Base-by-base conservation (phyloP, 495 filamentous ascomycete genomes). In the Aspergillus cristatus region DNA sequence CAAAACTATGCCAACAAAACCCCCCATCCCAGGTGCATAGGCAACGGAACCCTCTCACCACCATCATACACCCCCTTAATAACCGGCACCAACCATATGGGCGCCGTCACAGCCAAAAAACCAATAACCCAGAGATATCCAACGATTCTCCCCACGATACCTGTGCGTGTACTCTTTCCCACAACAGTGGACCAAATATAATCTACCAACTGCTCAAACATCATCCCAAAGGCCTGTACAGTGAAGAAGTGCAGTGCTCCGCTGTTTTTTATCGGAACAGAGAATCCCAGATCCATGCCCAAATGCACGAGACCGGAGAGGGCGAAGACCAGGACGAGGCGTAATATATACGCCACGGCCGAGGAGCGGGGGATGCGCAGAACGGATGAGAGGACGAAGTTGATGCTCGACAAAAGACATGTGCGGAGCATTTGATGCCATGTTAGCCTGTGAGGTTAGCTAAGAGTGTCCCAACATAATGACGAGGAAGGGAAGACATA, bases 391-490 rank as follows among this genome's bases (percentile, higher is more conserved):
- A 41, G 14, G 32, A 47, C 25, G 17, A 46, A 50, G 14, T 49
- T 38, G 0, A 43, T 39, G 31, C 42, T 45, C 0, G 46, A 32
- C 16, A 35, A 18, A 10, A 50, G 41, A 1, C 38, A 36, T 6
- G 15, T 22, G 34, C 51, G 51, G 39, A 54, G 42, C 17, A 28
- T 36, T 43, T 54, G 51, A 18, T 54, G 51, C 51, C 51, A 54
- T 17, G 38, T n/a, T 29, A 24, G 28, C 28, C 50, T 53, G 14
- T 32, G 12, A 26, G 1, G 8, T 18, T 6, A 28, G 24, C 10
- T 14, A 14, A 14, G 7, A 28, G 1, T 10, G 17, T 10, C n/a
- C n/a, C n/a, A 30, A 7, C 1, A 28, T 34, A 18, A 15, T 14
- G 17, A 35, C 14, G 12, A 16, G 14, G 11, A 20, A 30, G 28